Conservation (phyloP, 768 basidiomycete species). For the Rhodotorula paludigena region DNA sequence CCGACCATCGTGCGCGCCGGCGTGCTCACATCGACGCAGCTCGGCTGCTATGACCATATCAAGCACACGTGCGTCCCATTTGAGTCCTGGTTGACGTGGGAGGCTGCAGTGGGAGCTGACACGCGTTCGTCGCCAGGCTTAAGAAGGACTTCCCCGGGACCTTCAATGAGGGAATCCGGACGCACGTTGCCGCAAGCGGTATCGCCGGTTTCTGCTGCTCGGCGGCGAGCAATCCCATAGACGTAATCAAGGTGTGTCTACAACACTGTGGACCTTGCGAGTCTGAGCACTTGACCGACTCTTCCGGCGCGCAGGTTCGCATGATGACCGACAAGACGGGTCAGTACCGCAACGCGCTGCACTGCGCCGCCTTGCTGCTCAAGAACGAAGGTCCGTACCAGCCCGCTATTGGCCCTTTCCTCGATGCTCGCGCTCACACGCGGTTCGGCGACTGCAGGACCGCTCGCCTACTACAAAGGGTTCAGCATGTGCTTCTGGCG, state of each 20-base stretch:
- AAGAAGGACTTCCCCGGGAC: slow-evolving; percentile 35
- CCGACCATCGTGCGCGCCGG: slow-evolving; percentile 42
- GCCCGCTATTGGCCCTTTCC: not conserved
- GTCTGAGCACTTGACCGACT: not conserved
- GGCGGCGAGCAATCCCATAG: slow-evolving; percentile 34
- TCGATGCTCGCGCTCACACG: too few relatives aligned
- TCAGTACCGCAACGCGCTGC: slow-evolving; percentile 26
- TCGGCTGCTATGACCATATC: slow-evolving; percentile 39
- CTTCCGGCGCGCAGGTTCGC: slow-evolving; percentile 31
- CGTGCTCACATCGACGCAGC: slow-evolving; percentile 39
- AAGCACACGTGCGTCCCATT: slow-evolving; percentile 31
- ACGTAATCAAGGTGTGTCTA: slow-evolving; percentile 31
- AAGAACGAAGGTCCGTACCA: slow-evolving; percentile 36
- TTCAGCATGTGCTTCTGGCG: slow-evolving; percentile 38
- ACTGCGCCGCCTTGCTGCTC: slow-evolving; percentile 35
- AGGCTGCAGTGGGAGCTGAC: too few relatives aligned
- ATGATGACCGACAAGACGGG: slow-evolving; percentile 41
- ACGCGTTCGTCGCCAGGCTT: too few relatives aligned
- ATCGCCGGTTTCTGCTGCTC: slow-evolving; percentile 42
- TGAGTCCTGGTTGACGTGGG: too few relatives aligned
- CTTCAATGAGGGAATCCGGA: slow-evolving; percentile 39
- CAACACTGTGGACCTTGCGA: not conserved
- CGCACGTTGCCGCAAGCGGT: slow-evolving; percentile 38
- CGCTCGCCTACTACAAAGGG: slow-evolving; percentile 33
- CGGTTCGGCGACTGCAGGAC: too few relatives aligned